Percentiles rank a stretch among this genome's conserved stretches.
These are phyloP conservation scores for Blepharisma japonicum DNA, from an alignment of 73 alveolate species.

Conservation along the genomic window DNA sequence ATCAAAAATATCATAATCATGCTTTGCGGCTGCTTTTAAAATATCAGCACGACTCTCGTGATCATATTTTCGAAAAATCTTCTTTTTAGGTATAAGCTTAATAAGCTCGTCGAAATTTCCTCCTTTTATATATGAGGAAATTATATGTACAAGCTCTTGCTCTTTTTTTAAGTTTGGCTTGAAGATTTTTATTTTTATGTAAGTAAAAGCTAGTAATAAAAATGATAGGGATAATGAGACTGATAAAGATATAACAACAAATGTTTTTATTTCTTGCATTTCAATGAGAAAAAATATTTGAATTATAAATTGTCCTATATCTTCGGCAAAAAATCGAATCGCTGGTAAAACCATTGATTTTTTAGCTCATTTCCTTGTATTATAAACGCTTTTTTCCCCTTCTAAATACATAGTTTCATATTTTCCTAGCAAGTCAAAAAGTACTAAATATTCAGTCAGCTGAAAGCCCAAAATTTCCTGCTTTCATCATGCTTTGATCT, in stretches of 20 bases:
- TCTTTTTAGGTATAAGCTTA: not conserved
- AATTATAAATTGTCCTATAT: not conserved
- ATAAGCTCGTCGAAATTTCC: not conserved
- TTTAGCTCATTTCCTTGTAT: not conserved
- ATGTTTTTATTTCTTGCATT: not conserved
- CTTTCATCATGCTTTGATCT: too few species aligned
- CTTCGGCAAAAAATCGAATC: not conserved
- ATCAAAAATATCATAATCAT: not conserved
- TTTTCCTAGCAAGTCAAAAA: constrained; percentile 5
- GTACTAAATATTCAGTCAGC: not conserved
- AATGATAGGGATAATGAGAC: not conserved
- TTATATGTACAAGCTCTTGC: not conserved
- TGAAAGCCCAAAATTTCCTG: too few species aligned
- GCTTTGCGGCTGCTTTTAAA: not conserved
- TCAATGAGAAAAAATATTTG: not conserved
- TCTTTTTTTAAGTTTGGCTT: constrained; percentile 7
- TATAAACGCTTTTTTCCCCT: constrained; percentile 9
- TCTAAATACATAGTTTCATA: constrained; percentile 20
- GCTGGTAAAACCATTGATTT: not conserved
- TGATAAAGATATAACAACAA: not conserved
- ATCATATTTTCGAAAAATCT: constrained; percentile 2
- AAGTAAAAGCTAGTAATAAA: not conserved
- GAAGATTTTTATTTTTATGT: not conserved
- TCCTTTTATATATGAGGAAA: not conserved
- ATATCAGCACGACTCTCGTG: constrained; percentile 18